Evolutionary conservation across 345 rosid species (phyloP), one percentile per base, ranked within the genome.

Genomic region (Rhizophora mangle): DNA sequence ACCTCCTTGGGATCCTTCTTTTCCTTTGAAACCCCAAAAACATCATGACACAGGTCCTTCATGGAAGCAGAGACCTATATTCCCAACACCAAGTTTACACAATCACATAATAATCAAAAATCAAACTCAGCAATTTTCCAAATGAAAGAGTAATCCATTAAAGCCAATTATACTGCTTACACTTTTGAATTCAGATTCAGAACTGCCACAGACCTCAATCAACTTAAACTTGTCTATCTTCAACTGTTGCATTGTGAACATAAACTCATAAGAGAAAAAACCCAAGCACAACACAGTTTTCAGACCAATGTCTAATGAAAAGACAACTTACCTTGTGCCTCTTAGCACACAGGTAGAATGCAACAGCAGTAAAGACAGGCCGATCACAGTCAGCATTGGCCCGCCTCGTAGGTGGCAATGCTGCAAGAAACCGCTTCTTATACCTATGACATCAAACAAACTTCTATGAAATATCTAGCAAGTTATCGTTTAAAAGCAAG

Each of bases 131-230:
- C 21, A 62, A 29, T 55, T 62, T 58, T 20, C 54, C 32, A 19
- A 39, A 32, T 18, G 18, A 29, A 54, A 46, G 15, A 62, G 4
- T 27, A 19, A 49, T 19, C 16, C 20, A 32, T 9, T n/a, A n/a
- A n/a, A 20, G 18, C 4, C 29, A 56, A 64, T 22, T 30, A 26
- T 31, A 19, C 47, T 47, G 71, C 98, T 87, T 82, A 92, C 97
- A 69, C 81, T 77, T 69, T 87, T 77, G 77, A 95, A 95, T 74
- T 92, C 98, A 30, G 91, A 69, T 78, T 92, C 97, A 59, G 97
- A 86, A 43, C 94, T 85, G 37, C 99, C 99, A 65, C 98, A 92
- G 63, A 89, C 91, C 67, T 95, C 98, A 49, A 90, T 92, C 85
- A 95, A 63, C 84, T 82, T 92, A 59, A 75, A 66, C 73, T 89